phyloP scores from a whole-genome alignment of 441 rosid genomes.

The Dalechampia spathulata region DNA sequence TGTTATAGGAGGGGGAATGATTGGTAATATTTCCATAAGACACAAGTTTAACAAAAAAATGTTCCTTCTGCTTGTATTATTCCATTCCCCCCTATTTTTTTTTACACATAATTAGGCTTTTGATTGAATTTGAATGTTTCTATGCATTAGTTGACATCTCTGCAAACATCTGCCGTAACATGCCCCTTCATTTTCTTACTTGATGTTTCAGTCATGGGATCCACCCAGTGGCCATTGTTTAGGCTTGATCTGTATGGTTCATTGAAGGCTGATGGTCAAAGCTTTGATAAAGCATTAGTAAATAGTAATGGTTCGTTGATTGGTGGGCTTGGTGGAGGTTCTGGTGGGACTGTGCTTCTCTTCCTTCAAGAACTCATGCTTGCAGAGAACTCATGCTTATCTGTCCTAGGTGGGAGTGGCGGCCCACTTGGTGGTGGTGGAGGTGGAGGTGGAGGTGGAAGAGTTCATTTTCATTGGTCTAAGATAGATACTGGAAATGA shows the following conservation, averaged over 20 bases:
- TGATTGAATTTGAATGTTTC: slow-evolving; percentile 5
- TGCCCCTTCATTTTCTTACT: slow-evolving; percentile 25
- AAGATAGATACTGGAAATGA: slow-evolving; percentile 65
- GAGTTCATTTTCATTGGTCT: slow-evolving; percentile 99
- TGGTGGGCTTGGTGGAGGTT: slow-evolving; percentile 97
- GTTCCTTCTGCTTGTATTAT: not conserved
- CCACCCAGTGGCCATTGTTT: slow-evolving; percentile 78
- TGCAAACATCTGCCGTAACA: not conserved
- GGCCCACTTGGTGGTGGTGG: slow-evolving; percentile 94
- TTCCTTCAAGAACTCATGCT: slow-evolving; percentile 82
- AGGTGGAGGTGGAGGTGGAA: slow-evolving; percentile 99
- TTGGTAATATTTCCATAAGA: slow-evolving; percentile 44
- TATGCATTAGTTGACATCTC: slow-evolving; percentile 1
- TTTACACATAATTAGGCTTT: not conserved
- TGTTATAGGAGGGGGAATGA: slow-evolving; percentile 94
- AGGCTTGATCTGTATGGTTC: slow-evolving; percentile 72
- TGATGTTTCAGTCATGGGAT: slow-evolving; percentile 83
- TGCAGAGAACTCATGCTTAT: slow-evolving; percentile 57
- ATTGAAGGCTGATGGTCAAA: slow-evolving; percentile 88
- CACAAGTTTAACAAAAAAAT: not conserved
- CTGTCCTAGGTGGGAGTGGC: slow-evolving; percentile 83
- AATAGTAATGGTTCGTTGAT: slow-evolving; percentile 46
- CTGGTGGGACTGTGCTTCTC: slow-evolving; percentile 97
- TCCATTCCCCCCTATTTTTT: not conserved
- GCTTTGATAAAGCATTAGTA: slow-evolving; percentile 38